Base-by-base conservation (phyloP, 106 monocot genomes). In the Dendrobium huoshanense region DNA sequence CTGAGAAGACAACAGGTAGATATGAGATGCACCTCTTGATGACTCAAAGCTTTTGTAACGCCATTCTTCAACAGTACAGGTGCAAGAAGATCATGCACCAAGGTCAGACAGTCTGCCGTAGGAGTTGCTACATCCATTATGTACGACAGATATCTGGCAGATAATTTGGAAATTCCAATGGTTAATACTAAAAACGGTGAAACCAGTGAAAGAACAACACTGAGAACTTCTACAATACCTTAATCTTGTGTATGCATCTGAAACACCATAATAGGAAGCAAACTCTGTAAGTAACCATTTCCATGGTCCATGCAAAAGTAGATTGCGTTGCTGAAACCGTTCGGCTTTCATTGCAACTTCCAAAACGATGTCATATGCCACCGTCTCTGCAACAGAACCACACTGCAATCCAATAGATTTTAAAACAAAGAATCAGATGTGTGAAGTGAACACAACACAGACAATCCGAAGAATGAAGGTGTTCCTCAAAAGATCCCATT, bases 51-150 rank as follows among this genome's bases (percentile, higher is more conserved):
- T 70, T 75, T 90, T 75, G 88, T 89, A 79, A 85, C 77, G 27
- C 85, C 86, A 67, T 88, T 91, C 79, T 82, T 95, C 84, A 99
- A 79, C 68, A 95, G 79, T 18, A 99, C 92, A 77, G 93, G 95
- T 48, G 81, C 84, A 67, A 99, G 78, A 64, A 99, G 78, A 85
- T 93, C 91, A 87, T 93, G 88, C 48, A 99, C 89, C 72, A 99
- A 73, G 5, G 77, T 84, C 10, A 99, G 90, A 78, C 98, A 99
- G 54, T 99, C 98, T 6, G 89, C 94, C 27, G 98, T 93, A 54
- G 98, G 98, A 44, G 98, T 99, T 61, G 98, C 95, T 44, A 99
- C 95, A 87, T 99, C 98, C 95, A 99, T 99, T 77, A 99, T 84
- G 87, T 99, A 99, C 77, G 98, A 89, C 65, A 99, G 92, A 78